Base-by-base conservation (phyloP, 441 rosid species). In the Melastoma candidum region DNA sequence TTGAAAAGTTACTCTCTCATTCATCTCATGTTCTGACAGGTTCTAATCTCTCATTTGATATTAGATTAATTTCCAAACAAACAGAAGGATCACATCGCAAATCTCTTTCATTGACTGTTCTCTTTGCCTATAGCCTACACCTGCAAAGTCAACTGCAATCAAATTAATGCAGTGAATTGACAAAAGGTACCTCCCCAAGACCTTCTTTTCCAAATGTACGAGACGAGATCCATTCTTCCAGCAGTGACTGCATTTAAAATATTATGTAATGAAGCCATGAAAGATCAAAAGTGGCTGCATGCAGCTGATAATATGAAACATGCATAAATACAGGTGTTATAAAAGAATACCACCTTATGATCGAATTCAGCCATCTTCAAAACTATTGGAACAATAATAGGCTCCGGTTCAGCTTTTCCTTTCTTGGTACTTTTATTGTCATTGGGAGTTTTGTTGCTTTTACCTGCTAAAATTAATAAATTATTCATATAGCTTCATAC, bases 321-420 rank as follows among this genome's bases (percentile, higher is more conserved):
- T 17, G 22, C 22, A 17, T 17, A 17, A 17, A 17, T 17, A 17
- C 22, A 17, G 22, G 22, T 17, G 22, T 17, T 17, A 17, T 17
- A 17, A 41, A 67, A 54, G 47, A 59, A 46, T 14, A 12, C 58
- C 48, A 93, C 99, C 95, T 89, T 82, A 61, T 93, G 99, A 64
- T 94, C 96, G 54, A 93, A 93, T 69, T 83, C 89, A 49, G 89
- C 80, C 99, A 94, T 94, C 79, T 83, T 90, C 52, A 89, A 70
- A 56, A 90, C 85, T 58, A 89, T 81, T 47, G 99, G 95, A 61
- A 94, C 68, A 49, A 94, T 72, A 63, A 94, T 77, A 1, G 99
- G 94, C 52, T 89, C 81, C 0, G 87, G 72, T 58, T 87, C 87
- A 54, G 81, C 63, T 72, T 86, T 93, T 54, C 73, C 79, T 61